These are phyloP conservation scores for Pontederia crassipes DNA, from an alignment of 176 grass and related monocot species.

Conservation along the genomic window DNA sequence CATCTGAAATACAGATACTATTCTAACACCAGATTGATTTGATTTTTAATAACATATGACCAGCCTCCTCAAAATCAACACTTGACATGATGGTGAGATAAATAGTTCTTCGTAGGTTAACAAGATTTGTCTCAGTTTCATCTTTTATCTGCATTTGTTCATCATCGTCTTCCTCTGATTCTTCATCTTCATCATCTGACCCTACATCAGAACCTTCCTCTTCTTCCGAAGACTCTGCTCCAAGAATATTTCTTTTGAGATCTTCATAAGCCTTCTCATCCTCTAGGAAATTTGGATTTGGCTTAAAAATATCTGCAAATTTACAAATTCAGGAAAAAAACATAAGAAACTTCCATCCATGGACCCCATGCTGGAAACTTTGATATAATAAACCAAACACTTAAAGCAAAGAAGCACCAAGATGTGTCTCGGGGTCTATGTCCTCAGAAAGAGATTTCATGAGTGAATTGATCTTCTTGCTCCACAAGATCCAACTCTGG, in stretches of 20 bases:
- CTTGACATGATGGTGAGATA: no score
- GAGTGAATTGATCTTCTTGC: no score
- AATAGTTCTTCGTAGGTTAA: no score
- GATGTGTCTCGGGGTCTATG: constrained; percentile 71
- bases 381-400: neutral
- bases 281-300: constrained; percentile 60
- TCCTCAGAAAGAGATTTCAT: constrained; percentile 86
- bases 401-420: constrained; percentile 32
- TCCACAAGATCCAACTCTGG: constrained; percentile 92
- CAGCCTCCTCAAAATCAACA: no score
- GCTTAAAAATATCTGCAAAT: constrained; percentile 77
- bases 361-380: no score
- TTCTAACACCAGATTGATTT: no score
- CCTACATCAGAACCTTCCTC: constrained; percentile 63
- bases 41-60: no score
- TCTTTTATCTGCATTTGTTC: constrained; percentile 91
- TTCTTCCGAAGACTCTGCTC: constrained; percentile 67
- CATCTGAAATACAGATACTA: no score
- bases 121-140: no score
- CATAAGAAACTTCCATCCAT: neutral
- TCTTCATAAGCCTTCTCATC: no score
- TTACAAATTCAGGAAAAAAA: constrained; percentile 17
- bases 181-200: constrained; percentile 61
- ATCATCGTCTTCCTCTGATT: constrained; percentile 55
- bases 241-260: constrained; percentile 71